Base-by-base conservation (phyloP, 2,329 filamentous ascomycete species). In the Talaromyces sp. region DNA sequence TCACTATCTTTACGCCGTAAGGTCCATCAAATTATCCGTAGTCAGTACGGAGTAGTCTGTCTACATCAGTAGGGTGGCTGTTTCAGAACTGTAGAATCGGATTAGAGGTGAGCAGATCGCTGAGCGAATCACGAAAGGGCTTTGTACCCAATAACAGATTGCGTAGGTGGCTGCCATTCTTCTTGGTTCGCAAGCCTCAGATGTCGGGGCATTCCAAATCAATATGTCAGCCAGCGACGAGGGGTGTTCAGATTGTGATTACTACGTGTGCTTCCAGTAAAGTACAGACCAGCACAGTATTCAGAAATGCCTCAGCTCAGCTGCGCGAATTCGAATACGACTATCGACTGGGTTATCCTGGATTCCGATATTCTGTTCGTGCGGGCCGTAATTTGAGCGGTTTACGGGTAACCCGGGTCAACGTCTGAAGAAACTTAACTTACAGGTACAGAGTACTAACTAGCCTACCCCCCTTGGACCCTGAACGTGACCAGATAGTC, bases 401-500 rank as follows among this genome's bases (percentile, higher is more conserved):
- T 27, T 59, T 59, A 45, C 38, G 36, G 56, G 13, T 40, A 22
- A 29, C 36, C 56, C 15, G 22, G 22, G 27, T 31, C 25, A 45
- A 19, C 34, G 13, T 22, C 22, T 59, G 56, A 59, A 43, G 36
- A 45, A 59, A 29, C 36, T 43, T 40, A 59, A 29, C 36, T 43
- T 40, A 27, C 54, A 58, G 54, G 11, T 19, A 40, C n/a, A n/a
- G n/a, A n/a, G n/a, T n/a, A n/a, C n/a, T n/a, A n/a, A n/a, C n/a
- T n/a, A n/a, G n/a, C n/a, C n/a, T n/a, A n/a, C n/a, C 17, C 22
- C 34, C 53, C 34, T 5, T 58, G 56, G 56, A 58, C 56, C 56
- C 56, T 58, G 56, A 58, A 43, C 19, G 56, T 5, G 34, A 43
- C 34, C 56, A 36, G 25, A 43, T 25, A 17, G 56, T 40, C 11